Conservation (phyloP, 2,329 filamentous ascomycete species). For the Clonostachys sp. region DNA sequence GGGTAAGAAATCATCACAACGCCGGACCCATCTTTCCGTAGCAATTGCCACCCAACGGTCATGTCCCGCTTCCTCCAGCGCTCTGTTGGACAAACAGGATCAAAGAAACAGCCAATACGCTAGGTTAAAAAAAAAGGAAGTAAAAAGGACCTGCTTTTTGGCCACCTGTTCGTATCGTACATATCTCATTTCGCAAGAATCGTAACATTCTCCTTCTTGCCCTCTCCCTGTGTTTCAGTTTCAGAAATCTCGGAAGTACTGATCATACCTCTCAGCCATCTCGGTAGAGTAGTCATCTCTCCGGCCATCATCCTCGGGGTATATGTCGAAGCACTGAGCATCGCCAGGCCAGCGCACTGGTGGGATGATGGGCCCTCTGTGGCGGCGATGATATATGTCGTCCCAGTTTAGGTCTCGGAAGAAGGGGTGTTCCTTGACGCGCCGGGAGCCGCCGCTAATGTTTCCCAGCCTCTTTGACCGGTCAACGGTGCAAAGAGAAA, state of each 20-base stretch:
- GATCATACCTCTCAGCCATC: conserved; percentile 64
- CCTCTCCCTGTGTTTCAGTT: not conserved
- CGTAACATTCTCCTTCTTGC: no score
- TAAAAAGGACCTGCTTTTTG: no score
- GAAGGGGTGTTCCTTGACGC: conserved; percentile 73
- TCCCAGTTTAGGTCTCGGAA: conserved; percentile 73
- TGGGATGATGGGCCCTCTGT: conserved; percentile 70
- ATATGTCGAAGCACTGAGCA: conserved; percentile 76
- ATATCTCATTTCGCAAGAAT: no score
- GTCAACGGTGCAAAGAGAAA: conserved; percentile 72
- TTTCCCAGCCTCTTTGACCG: conserved; percentile 75
- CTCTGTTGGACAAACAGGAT: no score
- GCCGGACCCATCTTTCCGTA: no score
- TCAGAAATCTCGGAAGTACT: conserved; percentile 68
- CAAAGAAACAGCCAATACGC: no score
- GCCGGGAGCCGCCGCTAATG: conserved; percentile 66
- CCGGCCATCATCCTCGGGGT: conserved; percentile 69
- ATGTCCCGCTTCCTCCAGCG: no score
- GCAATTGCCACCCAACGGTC: no score
- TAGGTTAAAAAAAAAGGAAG: no score
- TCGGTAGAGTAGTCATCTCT: conserved; percentile 66
- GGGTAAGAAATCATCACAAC: no score
- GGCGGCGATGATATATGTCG: conserved; percentile 58
- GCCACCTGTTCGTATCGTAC: no score
- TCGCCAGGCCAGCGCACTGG: conserved; percentile 69